These are phyloP conservation scores for Gloeophyllum trabeum DNA, from an alignment of 768 basidiomycete species.

Conservation along the genomic window DNA sequence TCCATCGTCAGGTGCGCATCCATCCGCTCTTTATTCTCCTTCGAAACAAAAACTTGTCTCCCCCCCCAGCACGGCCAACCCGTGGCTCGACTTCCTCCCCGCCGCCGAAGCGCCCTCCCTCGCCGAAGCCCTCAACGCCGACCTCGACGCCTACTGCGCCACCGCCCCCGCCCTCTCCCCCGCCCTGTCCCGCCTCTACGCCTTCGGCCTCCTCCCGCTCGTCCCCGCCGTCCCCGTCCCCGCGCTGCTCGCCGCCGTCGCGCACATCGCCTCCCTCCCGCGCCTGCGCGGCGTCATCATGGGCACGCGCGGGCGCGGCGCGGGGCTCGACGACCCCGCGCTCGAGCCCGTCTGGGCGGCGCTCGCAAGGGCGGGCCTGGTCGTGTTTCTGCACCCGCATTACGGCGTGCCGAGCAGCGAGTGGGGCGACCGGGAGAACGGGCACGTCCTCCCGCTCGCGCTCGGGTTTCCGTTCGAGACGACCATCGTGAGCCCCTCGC, in stretches of 20 bases:
- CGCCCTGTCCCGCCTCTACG: conserved; percentile 58
- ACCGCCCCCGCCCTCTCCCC: conserved; percentile 37
- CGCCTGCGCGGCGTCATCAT: conserved; percentile 74
- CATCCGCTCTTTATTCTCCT: conserved; percentile 2
- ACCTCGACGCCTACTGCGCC: conserved; percentile 73
- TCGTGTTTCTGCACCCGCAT: conserved; percentile 81
- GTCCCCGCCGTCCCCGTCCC: conserved; percentile 50
- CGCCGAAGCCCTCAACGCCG: conserved; percentile 61
- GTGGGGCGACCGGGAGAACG: conserved; percentile 72
- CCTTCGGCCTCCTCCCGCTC: conserved; percentile 76
- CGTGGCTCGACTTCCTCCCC: conserved; percentile 83
- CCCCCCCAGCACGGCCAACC: conserved; percentile 63
- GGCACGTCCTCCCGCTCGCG: conserved; percentile 80
- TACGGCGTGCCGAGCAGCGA: conserved; percentile 61
- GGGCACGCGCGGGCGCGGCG: conserved; percentile 70
- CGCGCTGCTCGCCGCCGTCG: conserved; percentile 50
- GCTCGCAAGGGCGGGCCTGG: conserved; percentile 54
- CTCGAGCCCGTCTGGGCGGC: conserved; percentile 81
- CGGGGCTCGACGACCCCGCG: conserved; percentile 68
- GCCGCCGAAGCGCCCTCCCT: conserved; percentile 54
- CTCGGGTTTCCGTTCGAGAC: conserved; percentile 90
- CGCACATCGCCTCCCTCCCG: conserved; percentile 51
- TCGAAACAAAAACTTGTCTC: conserved; percentile 2
- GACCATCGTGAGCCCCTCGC: conserved; percentile 48
- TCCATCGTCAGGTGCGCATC: conserved; percentile 58